Base-by-base conservation (phyloP, 1,284 basidiomycete genomes). In the Ceratobasidium sp. region DNA sequence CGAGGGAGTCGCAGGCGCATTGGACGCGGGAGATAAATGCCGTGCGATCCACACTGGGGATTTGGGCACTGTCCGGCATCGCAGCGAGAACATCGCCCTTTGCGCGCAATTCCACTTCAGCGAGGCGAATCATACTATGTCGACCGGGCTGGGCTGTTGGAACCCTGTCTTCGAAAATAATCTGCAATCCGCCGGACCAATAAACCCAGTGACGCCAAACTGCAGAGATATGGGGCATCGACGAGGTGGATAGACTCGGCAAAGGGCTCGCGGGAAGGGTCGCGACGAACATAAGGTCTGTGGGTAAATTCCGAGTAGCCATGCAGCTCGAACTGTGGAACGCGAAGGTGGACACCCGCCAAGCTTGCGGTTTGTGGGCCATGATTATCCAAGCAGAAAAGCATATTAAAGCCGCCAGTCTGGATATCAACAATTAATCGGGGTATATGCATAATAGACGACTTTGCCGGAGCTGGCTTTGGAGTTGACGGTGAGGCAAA, bases 1-100 rank as follows among this genome's bases (percentile, higher is more conserved):
- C 85, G 22, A 91, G 77, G 3, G 85, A 84, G 72, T 93, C 90
- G 7, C 87, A 81, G 10, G 82, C 80, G 40, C 84, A 76, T 69
- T 84, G 82, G 29, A 87, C 72, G 49, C 88, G 82, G 0, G 83
- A 73, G 40, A 85, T 81, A 13, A 84, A 69, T 0, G 90, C 87
- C 5, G 79, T 76, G 25, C 79, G 74, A 70, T 87, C 82, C 43
- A 91, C 54, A 10, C 47, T 53, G 7, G 40, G 45, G 15, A 43
- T 54, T 12, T 43, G n/a, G 17, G 53, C 64, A 38, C 64, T 53
- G 25, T 54, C 64, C 8, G 52, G 52, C 53, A 68, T 43, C 22
- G 64, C 53, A 17, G 64, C 64, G 25, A 68, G 64, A 25, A 68
- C 27, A 25, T 68, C 64, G 20, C 64, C 64, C 22, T 68, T 34